Evolutionary conservation across 192 early-diverging fungal species (phyloP).

Genomic region (Dissophora ornata): DNA sequence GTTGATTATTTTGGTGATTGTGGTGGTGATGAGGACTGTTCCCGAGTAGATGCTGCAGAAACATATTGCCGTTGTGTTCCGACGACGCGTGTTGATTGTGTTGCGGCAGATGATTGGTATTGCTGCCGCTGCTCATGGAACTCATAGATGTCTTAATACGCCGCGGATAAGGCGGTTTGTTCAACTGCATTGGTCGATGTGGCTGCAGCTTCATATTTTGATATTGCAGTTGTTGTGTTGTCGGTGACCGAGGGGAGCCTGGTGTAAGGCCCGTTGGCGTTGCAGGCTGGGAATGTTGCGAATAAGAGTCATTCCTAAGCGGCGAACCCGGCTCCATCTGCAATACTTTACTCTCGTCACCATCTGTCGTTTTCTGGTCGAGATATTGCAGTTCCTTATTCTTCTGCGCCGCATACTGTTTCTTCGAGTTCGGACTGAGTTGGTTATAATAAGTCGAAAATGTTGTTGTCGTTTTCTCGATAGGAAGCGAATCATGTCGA

Average conservation of each 20-base stretch:
- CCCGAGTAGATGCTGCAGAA: background rate
- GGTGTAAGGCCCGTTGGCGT: background rate
- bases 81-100: background rate
- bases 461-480: slow-evolving; percentile 2
- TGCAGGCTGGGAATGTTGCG: background rate
- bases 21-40: slow-evolving; percentile 3
- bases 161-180: background rate
- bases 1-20: background rate
- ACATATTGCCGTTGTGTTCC: no score
- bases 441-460: slow-evolving; percentile 22
- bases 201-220: background rate
- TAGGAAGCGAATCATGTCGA: background rate
- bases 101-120: background rate
- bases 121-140: slow-evolving; percentile 1
- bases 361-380: background rate
- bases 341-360: background rate
- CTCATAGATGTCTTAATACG: background rate
- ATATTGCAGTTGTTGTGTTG: background rate
- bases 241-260: background rate
- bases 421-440: slow-evolving; percentile 10
- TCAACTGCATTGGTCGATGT: background rate
- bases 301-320: slow-evolving; percentile 9
- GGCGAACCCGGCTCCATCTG: background rate
- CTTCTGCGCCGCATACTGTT: background rate
- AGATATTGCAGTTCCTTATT: background rate